A percentile compares a stretch with the other conserved stretches of the same genome.
phyloP scores from a whole-genome alignment of 2,329 filamentous ascomycete species.

The Hymenoscyphus occultus region DNA sequence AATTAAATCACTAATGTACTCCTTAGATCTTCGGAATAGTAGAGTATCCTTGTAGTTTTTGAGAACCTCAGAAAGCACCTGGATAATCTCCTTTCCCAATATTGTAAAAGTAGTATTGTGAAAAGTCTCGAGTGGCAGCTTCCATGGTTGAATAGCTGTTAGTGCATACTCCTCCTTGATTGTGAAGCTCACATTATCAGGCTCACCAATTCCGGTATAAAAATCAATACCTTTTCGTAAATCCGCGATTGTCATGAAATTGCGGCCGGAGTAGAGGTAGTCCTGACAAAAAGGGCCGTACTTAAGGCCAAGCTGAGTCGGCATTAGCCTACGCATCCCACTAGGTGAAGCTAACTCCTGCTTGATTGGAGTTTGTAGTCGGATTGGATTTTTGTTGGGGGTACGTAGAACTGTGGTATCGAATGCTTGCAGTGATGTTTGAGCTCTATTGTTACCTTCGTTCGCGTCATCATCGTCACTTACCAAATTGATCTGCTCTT shows the following conservation, averaged over 20 bases:
- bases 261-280: conserved; percentile 12
- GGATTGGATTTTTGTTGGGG: not conserved
- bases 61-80: conserved; percentile 13
- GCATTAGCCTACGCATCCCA: not conserved
- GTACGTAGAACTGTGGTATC: not conserved
- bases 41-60: conserved; percentile 16
- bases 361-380: not conserved
- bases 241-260: conserved; percentile 30
- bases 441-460: no score
- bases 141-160: conserved; percentile 58
- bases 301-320: not conserved
- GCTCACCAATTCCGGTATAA: conserved; percentile 45
- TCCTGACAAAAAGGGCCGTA: conserved; percentile 15
- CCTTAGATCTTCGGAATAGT: not conserved
- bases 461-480: no score
- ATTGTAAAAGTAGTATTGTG: conserved; percentile 45
- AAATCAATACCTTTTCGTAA: conserved; percentile 56
- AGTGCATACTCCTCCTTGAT: conserved; percentile 58
- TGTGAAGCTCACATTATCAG: conserved; percentile 55
- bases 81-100: conserved; percentile 41
- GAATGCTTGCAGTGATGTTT: no score
- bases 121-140: conserved; percentile 46
- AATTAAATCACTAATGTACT: no score
- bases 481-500: no score
- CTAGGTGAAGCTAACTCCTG: not conserved